Base-by-base conservation (phyloP, 441 rosid species). In the Pelargonium citronellum region DNA sequence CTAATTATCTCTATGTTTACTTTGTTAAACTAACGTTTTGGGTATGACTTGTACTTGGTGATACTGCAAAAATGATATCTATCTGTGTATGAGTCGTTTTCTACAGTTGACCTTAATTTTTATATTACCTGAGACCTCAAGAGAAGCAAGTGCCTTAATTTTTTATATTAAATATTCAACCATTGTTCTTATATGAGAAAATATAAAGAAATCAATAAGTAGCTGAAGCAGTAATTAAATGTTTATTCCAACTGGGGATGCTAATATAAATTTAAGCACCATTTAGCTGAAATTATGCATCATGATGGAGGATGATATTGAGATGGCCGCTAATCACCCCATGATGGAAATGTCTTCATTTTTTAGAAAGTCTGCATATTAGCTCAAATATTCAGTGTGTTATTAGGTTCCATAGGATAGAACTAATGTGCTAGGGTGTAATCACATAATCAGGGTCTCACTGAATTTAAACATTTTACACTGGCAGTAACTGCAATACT, bases 21-120 rank as follows among this genome's bases (percentile, higher is more conserved):
- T 20, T 15, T 39, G 7, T 20, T 9, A 34, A 55, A 5, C 60
- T 55, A 22, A 17, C 37, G 16, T 24, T 58, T 70, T 24, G 1
- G 55, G 24, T 49, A 10, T 58, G 15, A 19, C 13, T 61, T 66
- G 16, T 76, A 24, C 58, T n/a, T 78, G 41, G 49, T 20, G 51
- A 34, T 61, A 43, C 67, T 70, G 63, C 44, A 66, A 39, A 44
- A 57, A 66, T 22, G 37, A 43, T 76, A 51, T 69, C 22, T 64
- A 17, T 66, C 20, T 66, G 64, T 61, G 67, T 51, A 49, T 16
- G 37, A 13, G n/a, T 61, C 55, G 66, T 43, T 60, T 58, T 44
- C 49, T 58, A 19, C 13, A 10, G 13, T 58, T 19, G 63, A 9
- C 63, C 63, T 58, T 5, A 58, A 3, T 30, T 30, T 30, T 30